phyloP scores from a whole-genome alignment of 345 rosid species.

The Eutrema japonicum region DNA sequence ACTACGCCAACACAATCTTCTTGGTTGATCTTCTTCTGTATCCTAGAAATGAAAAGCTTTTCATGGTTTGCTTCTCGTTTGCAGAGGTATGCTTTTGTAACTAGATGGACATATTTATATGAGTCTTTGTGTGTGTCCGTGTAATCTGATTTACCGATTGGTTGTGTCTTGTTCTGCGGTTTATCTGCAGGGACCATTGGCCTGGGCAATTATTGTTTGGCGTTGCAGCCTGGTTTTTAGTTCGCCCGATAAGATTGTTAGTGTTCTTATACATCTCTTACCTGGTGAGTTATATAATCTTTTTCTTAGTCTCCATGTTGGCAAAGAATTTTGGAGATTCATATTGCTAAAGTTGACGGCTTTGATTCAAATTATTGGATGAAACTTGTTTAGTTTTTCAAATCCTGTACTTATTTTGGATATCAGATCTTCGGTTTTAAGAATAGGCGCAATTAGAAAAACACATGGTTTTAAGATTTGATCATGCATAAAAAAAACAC shows the following conservation, averaged over 20 bases:
- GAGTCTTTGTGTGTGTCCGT: neutral
- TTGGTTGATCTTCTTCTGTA: constrained; percentile 81
- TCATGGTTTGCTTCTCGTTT: constrained; percentile 97
- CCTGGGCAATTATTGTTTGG: constrained; percentile 97
- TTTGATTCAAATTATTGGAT: too few species aligned
- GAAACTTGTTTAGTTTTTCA: too few species aligned
- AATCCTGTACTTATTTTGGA: neutral
- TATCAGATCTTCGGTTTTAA: neutral
- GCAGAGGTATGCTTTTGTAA: constrained; percentile 68
- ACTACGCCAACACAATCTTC: constrained; percentile 96
- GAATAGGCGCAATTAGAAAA: too few species aligned
- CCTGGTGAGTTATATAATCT: constrained; percentile 67
- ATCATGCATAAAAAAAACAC: too few species aligned
- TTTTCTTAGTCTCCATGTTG: neutral
- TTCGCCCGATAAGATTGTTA: constrained; percentile 88
- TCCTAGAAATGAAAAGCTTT: constrained; percentile 85
- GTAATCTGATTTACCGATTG: neutral
- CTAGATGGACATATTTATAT: constrained; percentile 14
- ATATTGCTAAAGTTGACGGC: neutral
- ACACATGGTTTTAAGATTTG: too few species aligned
- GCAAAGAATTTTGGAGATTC: neutral
- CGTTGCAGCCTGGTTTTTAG: constrained; percentile 98
- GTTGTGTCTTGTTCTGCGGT: constrained; percentile 22
- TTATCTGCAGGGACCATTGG: constrained; percentile 83
- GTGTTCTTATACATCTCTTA: constrained; percentile 95